phyloP scores from a whole-genome alignment of 2,329 filamentous ascomycete genomes.

The Aspergillus neotritici region DNA sequence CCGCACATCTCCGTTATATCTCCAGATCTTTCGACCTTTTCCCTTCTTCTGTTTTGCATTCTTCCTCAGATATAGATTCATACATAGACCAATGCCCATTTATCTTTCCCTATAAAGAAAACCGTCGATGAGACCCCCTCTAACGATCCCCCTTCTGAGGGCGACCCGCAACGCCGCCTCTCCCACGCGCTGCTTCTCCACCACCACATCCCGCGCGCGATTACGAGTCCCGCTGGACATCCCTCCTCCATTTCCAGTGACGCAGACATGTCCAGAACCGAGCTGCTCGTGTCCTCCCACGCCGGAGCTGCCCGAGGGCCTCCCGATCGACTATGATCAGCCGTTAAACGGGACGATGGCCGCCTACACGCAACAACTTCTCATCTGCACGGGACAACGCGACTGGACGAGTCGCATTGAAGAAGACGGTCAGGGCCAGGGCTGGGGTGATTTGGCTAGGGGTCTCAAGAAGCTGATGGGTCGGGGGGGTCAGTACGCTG shows the following conservation, averaged over 20 bases:
- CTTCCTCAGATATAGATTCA: too few species aligned
- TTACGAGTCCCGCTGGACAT: constrained; percentile 30
- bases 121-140: constrained; percentile 12
- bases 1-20: too few species aligned
- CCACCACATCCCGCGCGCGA: constrained; percentile 13
- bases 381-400: constrained; percentile 72
- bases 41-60: not conserved
- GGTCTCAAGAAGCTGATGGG: constrained; percentile 65
- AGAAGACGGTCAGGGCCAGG: constrained; percentile 58
- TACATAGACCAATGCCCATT: too few species aligned
- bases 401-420: constrained; percentile 85
- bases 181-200: constrained; percentile 18
- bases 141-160: not conserved
- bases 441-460: constrained; percentile 49
- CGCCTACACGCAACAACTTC: constrained; percentile 71
- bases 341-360: constrained; percentile 71
- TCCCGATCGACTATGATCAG: constrained; percentile 68
- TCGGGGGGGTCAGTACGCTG: constrained; percentile 58
- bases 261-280: constrained; percentile 62
- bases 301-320: constrained; percentile 61
- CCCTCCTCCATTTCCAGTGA: constrained; percentile 43
- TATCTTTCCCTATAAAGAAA: not conserved
- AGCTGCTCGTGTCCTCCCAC: constrained; percentile 70
- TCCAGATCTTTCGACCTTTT: not conserved
- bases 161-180: constrained; percentile 2